These are phyloP conservation scores for Malassezia brasiliensis DNA, from an alignment of 1,284 basidiomycete species.

Conservation along the genomic window DNA sequence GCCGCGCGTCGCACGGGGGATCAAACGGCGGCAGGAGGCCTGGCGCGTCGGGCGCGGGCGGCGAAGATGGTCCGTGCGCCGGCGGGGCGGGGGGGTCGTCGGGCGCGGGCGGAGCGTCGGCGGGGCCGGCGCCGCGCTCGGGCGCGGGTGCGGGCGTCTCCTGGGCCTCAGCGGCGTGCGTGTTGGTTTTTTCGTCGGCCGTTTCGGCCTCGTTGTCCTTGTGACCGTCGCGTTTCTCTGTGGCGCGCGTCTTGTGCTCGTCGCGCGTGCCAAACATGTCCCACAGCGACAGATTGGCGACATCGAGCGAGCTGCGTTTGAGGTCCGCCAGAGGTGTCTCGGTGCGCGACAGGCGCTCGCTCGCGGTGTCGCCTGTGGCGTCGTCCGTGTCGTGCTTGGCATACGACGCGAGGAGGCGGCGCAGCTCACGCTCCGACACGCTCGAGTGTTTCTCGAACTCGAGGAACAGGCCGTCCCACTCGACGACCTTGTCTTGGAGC, in stretches of 20 bases:
- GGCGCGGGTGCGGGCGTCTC: no score
- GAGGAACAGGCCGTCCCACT: slow-evolving; percentile 79
- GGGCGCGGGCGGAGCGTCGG: not conserved
- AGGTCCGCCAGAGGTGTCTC: not conserved
- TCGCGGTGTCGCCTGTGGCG: not conserved
- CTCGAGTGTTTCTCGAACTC: slow-evolving; percentile 49
- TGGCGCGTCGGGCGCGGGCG: no score
- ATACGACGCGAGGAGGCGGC: slow-evolving; percentile 46
- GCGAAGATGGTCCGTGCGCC: no score
- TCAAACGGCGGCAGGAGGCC: no score
- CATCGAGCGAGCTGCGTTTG: slow-evolving; percentile 1
- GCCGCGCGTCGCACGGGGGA: no score
- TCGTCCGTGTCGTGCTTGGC: slow-evolving; percentile 43
- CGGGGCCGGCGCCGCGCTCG: not conserved
- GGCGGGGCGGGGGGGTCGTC: no score
- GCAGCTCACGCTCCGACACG: slow-evolving; percentile 51
- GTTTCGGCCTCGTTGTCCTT: no score
- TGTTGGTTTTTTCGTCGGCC: not conserved
- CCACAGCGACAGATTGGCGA: not conserved
- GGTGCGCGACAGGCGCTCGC: not conserved
- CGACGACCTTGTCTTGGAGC: slow-evolving; percentile 88
- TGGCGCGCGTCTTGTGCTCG: not conserved
- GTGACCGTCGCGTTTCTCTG: not conserved
- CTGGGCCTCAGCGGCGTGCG: not conserved
- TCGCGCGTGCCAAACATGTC: slow-evolving; percentile 4